phyloP scores from a whole-genome alignment of 306 rosid species.

The Vigna hirtella region DNA sequence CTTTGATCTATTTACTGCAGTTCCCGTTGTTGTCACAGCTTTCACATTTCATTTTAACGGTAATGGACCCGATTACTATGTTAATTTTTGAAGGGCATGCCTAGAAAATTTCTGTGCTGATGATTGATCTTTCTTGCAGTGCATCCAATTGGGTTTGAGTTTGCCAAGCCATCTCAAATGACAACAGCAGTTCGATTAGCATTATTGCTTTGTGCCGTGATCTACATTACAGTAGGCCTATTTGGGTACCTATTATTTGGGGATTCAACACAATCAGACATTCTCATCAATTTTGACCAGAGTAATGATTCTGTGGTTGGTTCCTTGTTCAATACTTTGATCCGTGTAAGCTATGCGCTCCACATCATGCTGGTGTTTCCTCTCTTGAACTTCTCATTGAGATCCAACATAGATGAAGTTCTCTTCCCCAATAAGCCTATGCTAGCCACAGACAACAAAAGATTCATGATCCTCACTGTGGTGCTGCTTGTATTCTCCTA shows the following conservation, averaged over 20 bases:
- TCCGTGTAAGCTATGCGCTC: constrained; percentile 86
- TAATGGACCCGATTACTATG: neutral
- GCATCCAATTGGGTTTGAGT: constrained; percentile 92
- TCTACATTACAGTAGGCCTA: constrained; percentile 75
- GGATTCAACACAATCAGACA: constrained; percentile 76
- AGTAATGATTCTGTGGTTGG: constrained; percentile 61
- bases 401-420: constrained; percentile 82
- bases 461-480: constrained; percentile 73
- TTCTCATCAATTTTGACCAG: constrained; percentile 83
- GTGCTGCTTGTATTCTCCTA: constrained; percentile 64
- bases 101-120: constrained; percentile 28
- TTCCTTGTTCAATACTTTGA: constrained; percentile 65
- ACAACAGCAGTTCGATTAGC: constrained; percentile 73
- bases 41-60: constrained; percentile 96
- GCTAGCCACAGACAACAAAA: constrained; percentile 64
- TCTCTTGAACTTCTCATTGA: constrained; percentile 77
- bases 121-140: constrained; percentile 57
- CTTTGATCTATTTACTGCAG: constrained; percentile 93
- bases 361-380: constrained; percentile 94
- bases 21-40: constrained; percentile 91
- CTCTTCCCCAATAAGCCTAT: constrained; percentile 66
- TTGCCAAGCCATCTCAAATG: constrained; percentile 76
- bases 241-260: constrained; percentile 95
- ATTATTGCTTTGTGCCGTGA: constrained; percentile 64
- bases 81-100: neutral